These are phyloP conservation scores for Sporisorium sorghi DNA, from an alignment of 1,284 basidiomycete species.

Conservation along the genomic window DNA sequence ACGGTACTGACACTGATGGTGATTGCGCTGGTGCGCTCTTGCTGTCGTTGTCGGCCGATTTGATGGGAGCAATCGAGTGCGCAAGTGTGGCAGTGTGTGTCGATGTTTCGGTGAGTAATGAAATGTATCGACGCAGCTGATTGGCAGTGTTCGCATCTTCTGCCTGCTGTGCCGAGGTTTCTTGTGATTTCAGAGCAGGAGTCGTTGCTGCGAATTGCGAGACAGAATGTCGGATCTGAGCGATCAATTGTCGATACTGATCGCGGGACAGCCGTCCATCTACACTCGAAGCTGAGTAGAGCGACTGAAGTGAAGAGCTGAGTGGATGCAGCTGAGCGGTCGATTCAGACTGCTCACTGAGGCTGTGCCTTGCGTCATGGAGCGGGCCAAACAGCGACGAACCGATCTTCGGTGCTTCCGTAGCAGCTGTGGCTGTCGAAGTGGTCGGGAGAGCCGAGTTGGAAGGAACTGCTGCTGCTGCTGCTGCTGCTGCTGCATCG, in stretches of 20 bases:
- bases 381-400: conserved; percentile 25
- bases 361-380: conserved; percentile 20
- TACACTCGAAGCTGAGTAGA: conserved; percentile 22
- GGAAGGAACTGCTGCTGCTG: conserved; percentile 12
- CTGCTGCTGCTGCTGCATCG: conserved; percentile 1
- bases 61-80: conserved; percentile 41
- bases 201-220: conserved; percentile 35
- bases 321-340: conserved; percentile 34
- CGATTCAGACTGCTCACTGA: conserved; percentile 11
- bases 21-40: neutral
- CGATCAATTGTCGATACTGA: conserved; percentile 40
- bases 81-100: conserved; percentile 42
- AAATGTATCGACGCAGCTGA: conserved; percentile 43
- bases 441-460: conserved; percentile 23
- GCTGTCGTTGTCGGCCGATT: conserved; percentile 11
- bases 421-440: neutral
- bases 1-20: neutral
- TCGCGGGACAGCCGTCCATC: conserved; percentile 37
- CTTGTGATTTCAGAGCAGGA: conserved; percentile 29
- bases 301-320: conserved; percentile 32
- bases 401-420: conserved; percentile 16
- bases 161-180: conserved; percentile 14
- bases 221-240: conserved; percentile 45
- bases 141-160: conserved; percentile 17
- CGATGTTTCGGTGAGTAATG: conserved; percentile 43